Conservation (phyloP, 192 early-diverging fungal genomes). For the Podila minutissima region DNA sequence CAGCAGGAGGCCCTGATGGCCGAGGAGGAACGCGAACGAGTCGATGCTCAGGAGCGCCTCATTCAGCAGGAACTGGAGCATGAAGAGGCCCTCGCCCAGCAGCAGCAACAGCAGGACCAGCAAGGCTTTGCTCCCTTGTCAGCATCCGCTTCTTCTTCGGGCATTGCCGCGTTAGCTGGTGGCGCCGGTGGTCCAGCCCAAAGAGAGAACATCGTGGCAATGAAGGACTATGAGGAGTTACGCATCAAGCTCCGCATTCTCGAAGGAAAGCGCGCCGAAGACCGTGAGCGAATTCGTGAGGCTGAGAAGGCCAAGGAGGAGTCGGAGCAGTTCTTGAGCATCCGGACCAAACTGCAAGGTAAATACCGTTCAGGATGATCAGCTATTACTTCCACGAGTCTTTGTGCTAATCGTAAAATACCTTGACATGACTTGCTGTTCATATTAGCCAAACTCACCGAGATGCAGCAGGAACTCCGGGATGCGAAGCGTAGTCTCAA, state of each 20-base stretch:
- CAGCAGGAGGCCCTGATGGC: slow-evolving; percentile 16
- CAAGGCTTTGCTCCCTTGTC: slow-evolving; percentile 29
- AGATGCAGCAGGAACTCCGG: slow-evolving; percentile 79
- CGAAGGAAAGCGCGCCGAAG: slow-evolving; percentile 85
- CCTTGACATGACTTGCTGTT: slow-evolving; percentile 8
- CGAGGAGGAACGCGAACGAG: slow-evolving; percentile 14
- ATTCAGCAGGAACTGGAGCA: slow-evolving; percentile 36
- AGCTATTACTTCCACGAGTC: background rate
- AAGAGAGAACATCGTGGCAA: slow-evolving; percentile 51
- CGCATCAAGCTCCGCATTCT: slow-evolving; percentile 78
- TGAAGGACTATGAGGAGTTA: slow-evolving; percentile 84
- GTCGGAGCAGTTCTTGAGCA: slow-evolving; percentile 72
- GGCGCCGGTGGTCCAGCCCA: background rate
- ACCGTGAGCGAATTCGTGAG: slow-evolving; percentile 77
- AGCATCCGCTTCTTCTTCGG: background rate
- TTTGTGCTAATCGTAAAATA: too few species aligned
- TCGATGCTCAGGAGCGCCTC: slow-evolving; percentile 33
- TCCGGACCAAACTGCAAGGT: slow-evolving; percentile 74
- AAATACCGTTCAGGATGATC: background rate
- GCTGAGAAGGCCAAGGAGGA: slow-evolving; percentile 77
- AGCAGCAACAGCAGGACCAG: slow-evolving; percentile 20
- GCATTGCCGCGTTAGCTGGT: slow-evolving; percentile 7
- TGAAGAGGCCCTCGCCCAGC: slow-evolving; percentile 35
- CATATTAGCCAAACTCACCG: slow-evolving; percentile 66
- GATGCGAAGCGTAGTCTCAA: slow-evolving; percentile 68